These are phyloP conservation scores for Alliaria petiolata DNA, from an alignment of 345 rosid genomes.

Conservation along the genomic window DNA sequence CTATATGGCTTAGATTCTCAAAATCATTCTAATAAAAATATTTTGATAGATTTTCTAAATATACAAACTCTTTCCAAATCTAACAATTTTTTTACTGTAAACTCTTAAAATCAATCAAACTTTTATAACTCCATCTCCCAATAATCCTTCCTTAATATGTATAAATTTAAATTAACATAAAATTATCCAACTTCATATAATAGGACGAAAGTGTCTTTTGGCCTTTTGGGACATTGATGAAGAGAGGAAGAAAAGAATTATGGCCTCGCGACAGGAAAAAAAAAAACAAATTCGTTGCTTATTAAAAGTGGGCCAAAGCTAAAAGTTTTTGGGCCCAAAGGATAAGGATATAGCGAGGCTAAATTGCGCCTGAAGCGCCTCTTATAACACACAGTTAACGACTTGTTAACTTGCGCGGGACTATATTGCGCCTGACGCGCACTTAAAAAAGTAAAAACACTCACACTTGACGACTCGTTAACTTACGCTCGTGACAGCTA, in stretches of 20 bases:
- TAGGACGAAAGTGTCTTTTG: neutral
- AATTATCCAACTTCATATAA: neutral
- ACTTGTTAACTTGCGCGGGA: constrained; percentile 19
- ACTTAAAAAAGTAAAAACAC: neutral
- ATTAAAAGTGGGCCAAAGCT: constrained; percentile 26
- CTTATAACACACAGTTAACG: neutral
- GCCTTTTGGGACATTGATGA: neutral
- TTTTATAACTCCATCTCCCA: too few species aligned
- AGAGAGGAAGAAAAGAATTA: neutral
- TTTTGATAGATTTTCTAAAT: too few species aligned
- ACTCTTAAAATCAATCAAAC: too few species aligned
- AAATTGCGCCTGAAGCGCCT: constrained; percentile 14
- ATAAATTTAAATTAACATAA: neutral
- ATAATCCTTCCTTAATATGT: too few species aligned
- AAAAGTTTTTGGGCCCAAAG: constrained; percentile 27
- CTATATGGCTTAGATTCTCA: too few species aligned
- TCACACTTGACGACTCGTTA: constrained; percentile 1
- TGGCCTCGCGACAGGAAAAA: neutral
- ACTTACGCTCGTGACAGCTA: constrained; percentile 33
- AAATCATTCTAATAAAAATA: too few species aligned
- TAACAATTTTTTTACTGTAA: too few species aligned
- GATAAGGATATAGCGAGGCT: constrained; percentile 15
- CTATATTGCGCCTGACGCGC: constrained; percentile 19
- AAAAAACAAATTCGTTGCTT: neutral
- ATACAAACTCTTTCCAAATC: too few species aligned